Conservation (phyloP, 1,284 basidiomycete species). For the Fomitopsis schrenkii region DNA sequence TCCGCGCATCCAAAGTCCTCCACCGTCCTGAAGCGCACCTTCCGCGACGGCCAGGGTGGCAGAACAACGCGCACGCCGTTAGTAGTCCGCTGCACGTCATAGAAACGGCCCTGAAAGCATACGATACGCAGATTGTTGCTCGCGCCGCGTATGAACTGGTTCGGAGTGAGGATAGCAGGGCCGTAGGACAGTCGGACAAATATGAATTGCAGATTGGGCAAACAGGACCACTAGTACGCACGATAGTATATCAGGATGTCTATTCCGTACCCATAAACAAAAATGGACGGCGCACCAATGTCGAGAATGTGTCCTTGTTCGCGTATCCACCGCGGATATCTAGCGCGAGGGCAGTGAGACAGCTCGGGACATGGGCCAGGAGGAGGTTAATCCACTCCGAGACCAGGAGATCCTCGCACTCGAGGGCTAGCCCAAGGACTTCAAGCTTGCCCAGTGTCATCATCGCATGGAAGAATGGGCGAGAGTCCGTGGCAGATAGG, state of each 20-base stretch:
- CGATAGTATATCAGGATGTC: not conserved
- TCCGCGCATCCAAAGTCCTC: conserved; percentile 7
- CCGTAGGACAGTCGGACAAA: not conserved
- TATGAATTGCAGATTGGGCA: not conserved
- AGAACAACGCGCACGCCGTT: not conserved
- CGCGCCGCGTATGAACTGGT: not conserved
- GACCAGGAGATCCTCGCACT: not conserved
- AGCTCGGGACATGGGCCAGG: not conserved
- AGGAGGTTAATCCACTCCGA: not conserved
- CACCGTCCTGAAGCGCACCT: not conserved
- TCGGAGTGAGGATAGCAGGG: not conserved
- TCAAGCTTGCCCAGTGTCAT: not conserved
- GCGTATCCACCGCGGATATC: not conserved
- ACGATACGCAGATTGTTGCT: not conserved
- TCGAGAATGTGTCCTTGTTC: not conserved
- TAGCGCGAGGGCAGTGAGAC: not conserved
- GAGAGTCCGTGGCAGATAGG: not conserved
- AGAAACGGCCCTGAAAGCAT: not conserved
- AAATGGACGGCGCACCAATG: not conserved
- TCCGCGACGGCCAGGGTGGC: not conserved
- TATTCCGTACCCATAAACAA: too few relatives aligned
- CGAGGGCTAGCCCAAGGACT: not conserved
- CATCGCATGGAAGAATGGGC: not conserved
- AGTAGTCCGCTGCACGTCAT: not conserved
- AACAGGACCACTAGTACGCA: not conserved